Evolutionary conservation across 2,329 filamentous ascomycete genomes (phyloP), one percentile per base, ranked within the genome.

Genomic region (Scedosporium apiospermum): DNA sequence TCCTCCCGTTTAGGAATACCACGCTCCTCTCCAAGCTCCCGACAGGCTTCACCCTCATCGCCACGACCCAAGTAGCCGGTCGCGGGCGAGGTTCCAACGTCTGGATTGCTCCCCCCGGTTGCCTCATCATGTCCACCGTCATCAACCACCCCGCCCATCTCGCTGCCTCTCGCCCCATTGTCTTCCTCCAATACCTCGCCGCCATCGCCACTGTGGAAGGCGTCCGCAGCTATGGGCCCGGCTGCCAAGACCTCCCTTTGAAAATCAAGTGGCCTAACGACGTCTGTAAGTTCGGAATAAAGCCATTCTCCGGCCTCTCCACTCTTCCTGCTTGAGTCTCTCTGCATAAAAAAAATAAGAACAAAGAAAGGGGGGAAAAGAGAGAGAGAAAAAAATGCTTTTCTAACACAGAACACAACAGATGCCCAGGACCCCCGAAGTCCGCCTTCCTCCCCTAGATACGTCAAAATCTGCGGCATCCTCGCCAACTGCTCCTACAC

Each of bases 181-280:
- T 97, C 0, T 98, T 99, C 74, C 81, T 98, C 30, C 95, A 98
- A 73, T 99, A 99, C 71, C 82, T 99, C 14, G 87, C 91, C 0
- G 93, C 92, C 0, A 84, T 99, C 57, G 93, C 95, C 49, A 89
- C 93, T 51, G 88, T 96, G 2, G 84, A 90, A 65, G 93, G 91
- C 0, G 87, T 98, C 65, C 88, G 90, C 66, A 82, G 80, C 27
- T 98, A 98, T 70, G 91, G 88, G 58, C 75, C 75, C 2, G 90
- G 88, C 6, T 98, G 96, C 73, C 80, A 84, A 5, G 79, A 85
- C 0, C 74, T 98, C 4, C 90, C 90, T 0, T 82, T 99, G 49
- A 92, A 90, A 71, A 77, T 99, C 38, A 99, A 99, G 74, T 99
- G 95, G 95, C 95, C 95, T 10, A 99, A 99, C 69, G 95, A 99